Evolutionary conservation across 352 stramenopile species (phyloP).

Genomic region (Phytophthora pistaciae): DNA sequence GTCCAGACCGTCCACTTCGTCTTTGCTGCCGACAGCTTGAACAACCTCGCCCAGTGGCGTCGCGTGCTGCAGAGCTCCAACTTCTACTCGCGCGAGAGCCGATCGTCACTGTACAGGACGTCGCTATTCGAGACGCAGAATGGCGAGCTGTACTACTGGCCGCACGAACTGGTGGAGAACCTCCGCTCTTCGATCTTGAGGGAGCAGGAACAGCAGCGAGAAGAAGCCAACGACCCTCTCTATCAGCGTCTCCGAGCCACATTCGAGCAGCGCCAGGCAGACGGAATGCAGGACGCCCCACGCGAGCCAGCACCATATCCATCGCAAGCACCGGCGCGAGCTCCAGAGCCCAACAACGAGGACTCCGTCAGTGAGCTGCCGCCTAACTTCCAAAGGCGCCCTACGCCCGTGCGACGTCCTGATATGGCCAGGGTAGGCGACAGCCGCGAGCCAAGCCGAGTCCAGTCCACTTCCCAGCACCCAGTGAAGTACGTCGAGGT

Average conservation of each 20-base stretch:
- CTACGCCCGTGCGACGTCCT: conserved; percentile 1
- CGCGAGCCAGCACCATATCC: conserved; percentile 5
- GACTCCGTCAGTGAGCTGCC: conserved; percentile 12
- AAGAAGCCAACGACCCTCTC: conserved; percentile 30
- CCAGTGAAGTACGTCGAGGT: conserved; percentile 28
- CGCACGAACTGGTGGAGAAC: conserved; percentile 45
- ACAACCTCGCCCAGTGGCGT: conserved; percentile 48
- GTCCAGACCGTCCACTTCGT: conserved; percentile 46
- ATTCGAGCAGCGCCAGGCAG: conserved; percentile 14
- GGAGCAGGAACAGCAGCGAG: conserved; percentile 31
- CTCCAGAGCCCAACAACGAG: conserved; percentile 1
- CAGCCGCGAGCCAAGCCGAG: conserved; percentile 20
- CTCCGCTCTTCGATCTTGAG: conserved; percentile 39
- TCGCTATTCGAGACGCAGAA: conserved; percentile 35
- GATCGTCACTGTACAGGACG: conserved; percentile 23
- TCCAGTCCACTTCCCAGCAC: conserved; percentile 24
- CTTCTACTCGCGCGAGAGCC: conserved; percentile 24
- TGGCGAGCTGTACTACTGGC: conserved; percentile 55
- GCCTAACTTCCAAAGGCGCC: conserved; percentile 24
- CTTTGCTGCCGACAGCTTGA: conserved; percentile 55
- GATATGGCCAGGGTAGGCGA: conserved; percentile 8
- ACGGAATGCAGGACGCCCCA: background rate
- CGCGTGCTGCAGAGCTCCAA: conserved; percentile 39
- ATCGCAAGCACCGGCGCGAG: conserved; percentile 1
- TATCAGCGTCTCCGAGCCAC: conserved; percentile 38